Evolutionary conservation across 2,329 filamentous ascomycete genomes (phyloP), one percentile per base, ranked within the genome.

Genomic region (Fusarium sororula): DNA sequence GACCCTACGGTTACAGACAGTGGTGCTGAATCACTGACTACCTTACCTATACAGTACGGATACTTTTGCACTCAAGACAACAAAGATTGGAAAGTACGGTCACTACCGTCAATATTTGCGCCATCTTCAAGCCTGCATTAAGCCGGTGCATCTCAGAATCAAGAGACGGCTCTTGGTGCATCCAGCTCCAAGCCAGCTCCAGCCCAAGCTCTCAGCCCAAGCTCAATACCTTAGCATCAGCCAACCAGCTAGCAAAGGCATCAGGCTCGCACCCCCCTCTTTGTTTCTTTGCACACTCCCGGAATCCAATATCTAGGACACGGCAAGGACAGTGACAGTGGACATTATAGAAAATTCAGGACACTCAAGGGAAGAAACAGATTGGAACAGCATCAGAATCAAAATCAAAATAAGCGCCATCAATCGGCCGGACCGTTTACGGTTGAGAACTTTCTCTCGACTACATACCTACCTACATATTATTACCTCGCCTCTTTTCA

Each of bases 191-290:
- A 66, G 63, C 59, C 63, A 64, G 50, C 63, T 56, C 37, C 67
- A 72, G 67, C 67, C 68, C 69, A 62, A 68, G 68, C 48, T 70
- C 57, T 71, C 57, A 68, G 69, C 69, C 68, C 69, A 61, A 63
- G 68, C 55, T 61, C 63, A 63, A 57, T 50, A 35, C 32, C 32
- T 35, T 32, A 32, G 24, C 59, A 55, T 61, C 45, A 70, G 50
- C 68, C 68, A 70, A 66, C 68, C 59, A 60, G 38, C 54, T 60
- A 24, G 50, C 50, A 38, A 70, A 58, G 38, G 39, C 56, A 42
- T 59, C 70, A 74, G 59, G 45, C 70, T 68, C 57, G 35, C 72
- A 61, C 71, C 55, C 63, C 68, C 64, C 57, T 59, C 59, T 69
- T 64, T 57, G 47, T 55, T 56, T 38, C 44, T 50, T 59, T 45